phyloP scores from a whole-genome alignment of 495 filamentous ascomycete species.

The Collariella sp. region DNA sequence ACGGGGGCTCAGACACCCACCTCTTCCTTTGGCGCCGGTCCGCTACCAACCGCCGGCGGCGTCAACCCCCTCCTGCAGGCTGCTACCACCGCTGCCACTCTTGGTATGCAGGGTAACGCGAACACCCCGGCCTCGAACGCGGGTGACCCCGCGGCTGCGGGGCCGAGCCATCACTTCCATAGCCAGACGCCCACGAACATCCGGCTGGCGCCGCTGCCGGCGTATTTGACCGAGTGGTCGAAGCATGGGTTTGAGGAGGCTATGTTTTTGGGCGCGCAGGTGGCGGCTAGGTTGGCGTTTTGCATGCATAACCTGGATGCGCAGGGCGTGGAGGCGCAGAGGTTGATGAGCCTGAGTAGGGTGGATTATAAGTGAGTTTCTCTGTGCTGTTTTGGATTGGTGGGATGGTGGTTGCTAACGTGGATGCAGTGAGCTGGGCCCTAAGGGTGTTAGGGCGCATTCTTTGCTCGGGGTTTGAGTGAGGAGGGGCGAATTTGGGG shows the following conservation, averaged over 20 bases:
- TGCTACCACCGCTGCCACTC: constrained; percentile 65
- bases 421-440: constrained; percentile 32
- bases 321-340: constrained; percentile 31
- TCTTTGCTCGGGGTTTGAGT: constrained; percentile 32
- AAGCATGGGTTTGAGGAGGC: constrained; percentile 71
- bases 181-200: constrained; percentile 84
- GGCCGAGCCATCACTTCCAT: constrained; percentile 57
- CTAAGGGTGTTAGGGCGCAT: constrained; percentile 34
- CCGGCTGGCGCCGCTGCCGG: constrained; percentile 66
- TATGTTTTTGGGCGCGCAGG: constrained; percentile 73
- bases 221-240: constrained; percentile 92
- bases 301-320: constrained; percentile 42
- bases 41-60: constrained; percentile 44
- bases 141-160: constrained; percentile 25
- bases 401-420: not conserved
- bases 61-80: constrained; percentile 91
- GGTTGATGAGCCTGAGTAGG: constrained; percentile 37
- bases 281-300: constrained; percentile 67
- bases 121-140: constrained; percentile 18
- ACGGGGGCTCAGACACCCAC: constrained; percentile 88
- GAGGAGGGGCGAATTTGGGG: no score
- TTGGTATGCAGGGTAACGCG: constrained; percentile 42
- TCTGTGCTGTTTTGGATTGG: not conserved
- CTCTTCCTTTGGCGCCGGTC: constrained; percentile 52
- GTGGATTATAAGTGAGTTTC: constrained; percentile 43